Percentiles rank a stretch among this genome's conserved stretches.
Conservation (phyloP, 2,329 filamentous ascomycete genomes). For the Xylaria sp. region DNA sequence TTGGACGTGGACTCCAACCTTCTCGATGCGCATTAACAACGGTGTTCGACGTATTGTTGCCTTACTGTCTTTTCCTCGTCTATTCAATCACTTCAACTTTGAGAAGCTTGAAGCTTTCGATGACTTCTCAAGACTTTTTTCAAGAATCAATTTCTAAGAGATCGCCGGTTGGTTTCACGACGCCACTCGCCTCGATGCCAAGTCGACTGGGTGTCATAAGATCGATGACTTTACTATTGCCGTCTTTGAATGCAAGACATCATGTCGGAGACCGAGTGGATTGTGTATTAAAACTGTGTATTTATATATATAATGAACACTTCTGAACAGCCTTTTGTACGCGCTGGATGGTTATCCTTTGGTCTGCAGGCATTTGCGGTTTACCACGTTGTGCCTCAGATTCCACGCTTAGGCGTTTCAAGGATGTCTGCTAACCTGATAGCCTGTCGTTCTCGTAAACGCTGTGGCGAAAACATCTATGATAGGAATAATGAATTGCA, state of each 20-base stretch:
- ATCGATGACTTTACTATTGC: background rate
- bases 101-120: background rate
- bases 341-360: background rate
- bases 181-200: background rate
- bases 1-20: background rate
- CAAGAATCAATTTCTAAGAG: background rate
- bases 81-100: background rate
- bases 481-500: background rate
- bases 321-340: background rate
- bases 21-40: background rate
- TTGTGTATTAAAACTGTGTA: conserved; percentile 16
- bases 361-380: background rate
- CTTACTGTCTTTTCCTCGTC: background rate
- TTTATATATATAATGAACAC: background rate
- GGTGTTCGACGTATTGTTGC: background rate
- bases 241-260: background rate
- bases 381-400: background rate
- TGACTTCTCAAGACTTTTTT: background rate
- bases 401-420: background rate
- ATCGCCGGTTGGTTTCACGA: background rate
- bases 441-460: background rate
- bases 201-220: background rate
- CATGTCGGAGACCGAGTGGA: background rate
- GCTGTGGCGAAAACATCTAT: background rate
- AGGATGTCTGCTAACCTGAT: background rate